Conservation (phyloP, 225 moss, liverwort and hornwort species). For the Bryoerythrophyllum caledonicum region DNA sequence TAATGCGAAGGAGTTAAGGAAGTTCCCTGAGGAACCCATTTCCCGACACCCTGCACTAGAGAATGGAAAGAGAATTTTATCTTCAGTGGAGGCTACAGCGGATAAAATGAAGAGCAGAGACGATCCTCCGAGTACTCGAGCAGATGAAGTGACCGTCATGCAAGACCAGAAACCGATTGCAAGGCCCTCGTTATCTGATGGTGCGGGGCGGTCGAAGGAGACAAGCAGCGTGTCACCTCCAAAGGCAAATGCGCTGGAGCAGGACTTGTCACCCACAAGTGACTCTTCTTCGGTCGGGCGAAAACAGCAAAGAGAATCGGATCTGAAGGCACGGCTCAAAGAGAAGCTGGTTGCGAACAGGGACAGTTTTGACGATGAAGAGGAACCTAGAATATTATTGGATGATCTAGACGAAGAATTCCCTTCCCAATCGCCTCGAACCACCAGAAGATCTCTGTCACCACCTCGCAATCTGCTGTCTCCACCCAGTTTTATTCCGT, state of each 20-base stretch:
- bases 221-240: conserved; percentile 17
- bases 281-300: conserved; percentile 22
- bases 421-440: background rate
- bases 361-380: conserved; percentile 20
- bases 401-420: conserved; percentile 18
- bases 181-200: conserved; percentile 29
- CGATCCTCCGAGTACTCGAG: conserved; percentile 3
- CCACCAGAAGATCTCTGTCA: conserved; percentile 28
- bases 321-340: conserved; percentile 16
- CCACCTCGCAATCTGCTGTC: conserved; percentile 36
- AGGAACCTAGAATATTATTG: conserved; percentile 18
- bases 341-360: conserved; percentile 20
- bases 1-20: conserved; percentile 17
- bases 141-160: conserved; percentile 20
- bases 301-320: conserved; percentile 24
- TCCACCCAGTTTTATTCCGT: conserved; percentile 22
- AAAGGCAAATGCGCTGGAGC: conserved; percentile 9
- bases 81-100: conserved; percentile 10
- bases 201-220: conserved; percentile 31
- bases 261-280: conserved; percentile 18
- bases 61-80: conserved; percentile 17
- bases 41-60: conserved; percentile 5
- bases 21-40: conserved; percentile 18
- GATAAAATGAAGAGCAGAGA: conserved; percentile 23
- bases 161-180: conserved; percentile 24